Evolutionary conservation across 495 filamentous ascomycete genomes (phyloP), one percentile per base, ranked within the genome.

Genomic region (Coniosporium apollinis): DNA sequence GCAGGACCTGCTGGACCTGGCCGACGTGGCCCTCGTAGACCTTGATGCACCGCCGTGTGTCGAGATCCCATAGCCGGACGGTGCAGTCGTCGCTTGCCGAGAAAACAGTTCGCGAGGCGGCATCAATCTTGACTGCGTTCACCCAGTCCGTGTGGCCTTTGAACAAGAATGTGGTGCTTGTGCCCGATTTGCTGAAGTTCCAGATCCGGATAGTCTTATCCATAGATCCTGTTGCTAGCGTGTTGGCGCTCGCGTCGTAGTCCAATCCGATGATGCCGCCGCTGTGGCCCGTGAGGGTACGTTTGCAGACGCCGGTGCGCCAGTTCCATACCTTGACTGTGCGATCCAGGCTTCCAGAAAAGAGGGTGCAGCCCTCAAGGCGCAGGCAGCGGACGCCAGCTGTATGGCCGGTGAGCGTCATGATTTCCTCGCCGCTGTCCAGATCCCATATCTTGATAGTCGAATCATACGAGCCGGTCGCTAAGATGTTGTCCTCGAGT

Each of bases 361-460:
- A 84, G 33, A 94, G 65, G 54, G 87, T 87, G 33, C 68, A 77
- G 33, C 94, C 82, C 47, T 96, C 86, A 50, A 94, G 94, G 52
- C 93, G 84, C 14, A 99, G 69, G 33, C 82, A 79, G 13, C 89
- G 70, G 33, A 99, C 78, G 1, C 82, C 89, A 10, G 66, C 66
- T 4, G 68, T 73, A 47, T 99, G 89, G 9, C 91, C 89, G 14
- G 56, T 58, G 1, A 99, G 66, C 3, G 83, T 91, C 13, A 81
- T 74, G 15, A 94, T 60, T 46, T 84, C 81, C 48, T 89, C 67
- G 14, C 82, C 82, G 1, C 77, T 89, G 44, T 91, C 75, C 22
- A 92, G 75, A 49, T 94, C 75, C 89, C 91, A 96, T 10, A 96
- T 84, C 51, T 91, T 94, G 48, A 94, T 82, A 2, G 82, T 93